These are phyloP conservation scores for Linum trigynum DNA, from an alignment of 345 rosid species.

Conservation along the genomic window DNA sequence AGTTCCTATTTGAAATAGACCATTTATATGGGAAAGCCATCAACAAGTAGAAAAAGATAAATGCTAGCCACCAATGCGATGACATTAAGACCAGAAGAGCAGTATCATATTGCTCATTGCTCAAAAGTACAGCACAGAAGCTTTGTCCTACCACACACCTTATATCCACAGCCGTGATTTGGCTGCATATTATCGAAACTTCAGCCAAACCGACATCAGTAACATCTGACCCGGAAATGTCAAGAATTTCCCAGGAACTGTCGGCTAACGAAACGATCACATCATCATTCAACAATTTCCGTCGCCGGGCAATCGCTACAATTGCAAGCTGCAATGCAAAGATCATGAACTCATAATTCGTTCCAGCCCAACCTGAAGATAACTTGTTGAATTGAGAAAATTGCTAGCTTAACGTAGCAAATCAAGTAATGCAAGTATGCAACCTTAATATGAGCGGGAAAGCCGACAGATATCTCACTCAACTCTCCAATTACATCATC, in stretches of 20 bases:
- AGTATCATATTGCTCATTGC: neutral
- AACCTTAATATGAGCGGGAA: conserved; percentile 76
- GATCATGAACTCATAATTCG: neutral
- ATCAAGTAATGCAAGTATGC: neutral
- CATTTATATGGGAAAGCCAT: neutral
- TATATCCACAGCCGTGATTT: conserved; percentile 71
- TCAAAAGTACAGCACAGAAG: neutral
- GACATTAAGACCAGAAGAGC: too few relatives aligned
- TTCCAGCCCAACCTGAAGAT: neutral
- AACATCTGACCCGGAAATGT: conserved; percentile 68
- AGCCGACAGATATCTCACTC: conserved; percentile 42
- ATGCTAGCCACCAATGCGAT: neutral
- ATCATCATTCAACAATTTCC: conserved; percentile 51
- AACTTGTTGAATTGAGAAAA: neutral
- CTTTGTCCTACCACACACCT: conserved; percentile 34
- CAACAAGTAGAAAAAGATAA: neutral
- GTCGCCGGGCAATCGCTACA: conserved; percentile 76
- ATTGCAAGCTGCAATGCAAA: conserved; percentile 41
- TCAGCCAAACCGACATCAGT: conserved; percentile 51
- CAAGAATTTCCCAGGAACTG: conserved; percentile 75
- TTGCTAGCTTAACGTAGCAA: neutral
- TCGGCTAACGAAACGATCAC: conserved; percentile 60
- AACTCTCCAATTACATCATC: conserved; percentile 62
- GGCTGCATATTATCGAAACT: conserved; percentile 51
- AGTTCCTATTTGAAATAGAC: neutral